A percentile compares a stretch with the other conserved stretches of the same genome.
phyloP scores from a whole-genome alignment of 2,329 filamentous ascomycete genomes.

The Aspergillus sp. region DNA sequence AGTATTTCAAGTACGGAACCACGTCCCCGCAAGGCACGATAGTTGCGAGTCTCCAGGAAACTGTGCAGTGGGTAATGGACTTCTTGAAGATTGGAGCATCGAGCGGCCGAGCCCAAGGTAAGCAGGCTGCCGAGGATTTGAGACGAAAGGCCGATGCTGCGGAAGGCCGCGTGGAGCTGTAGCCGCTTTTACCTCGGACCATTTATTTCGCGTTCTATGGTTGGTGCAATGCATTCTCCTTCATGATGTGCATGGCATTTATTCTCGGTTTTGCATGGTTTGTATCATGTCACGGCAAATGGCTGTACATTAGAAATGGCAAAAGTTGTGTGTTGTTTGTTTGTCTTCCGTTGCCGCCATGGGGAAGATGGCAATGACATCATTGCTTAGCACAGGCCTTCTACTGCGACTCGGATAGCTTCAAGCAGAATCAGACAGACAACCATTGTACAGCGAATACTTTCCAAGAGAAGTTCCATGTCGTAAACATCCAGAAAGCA shows the following conservation, averaged over 20 bases:
- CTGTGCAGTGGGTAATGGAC: constrained; percentile 39
- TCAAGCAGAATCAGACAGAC: no score
- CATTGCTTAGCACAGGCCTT: no score
- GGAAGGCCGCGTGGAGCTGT: constrained; percentile 23
- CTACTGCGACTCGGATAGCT: no score
- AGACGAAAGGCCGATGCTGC: constrained; percentile 44
- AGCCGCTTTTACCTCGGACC: background rate
- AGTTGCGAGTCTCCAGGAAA: constrained; percentile 50
- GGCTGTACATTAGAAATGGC: background rate
- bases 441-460: no score
- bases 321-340: constrained; percentile 1
- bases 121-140: constrained; percentile 38
- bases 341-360: background rate
- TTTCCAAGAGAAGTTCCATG: no score
- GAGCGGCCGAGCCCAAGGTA: constrained; percentile 39
- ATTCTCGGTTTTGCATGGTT: background rate
- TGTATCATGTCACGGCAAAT: background rate
- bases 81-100: constrained; percentile 41
- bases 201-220: constrained; percentile 1
- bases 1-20: constrained; percentile 69
- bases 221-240: background rate
- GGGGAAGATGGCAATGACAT: background rate
- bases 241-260: background rate
- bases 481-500: no score
- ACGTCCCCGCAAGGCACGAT: constrained; percentile 56